Conservation (phyloP, 1,139 yeast species). For the Blastobotrys buckinghamii region DNA sequence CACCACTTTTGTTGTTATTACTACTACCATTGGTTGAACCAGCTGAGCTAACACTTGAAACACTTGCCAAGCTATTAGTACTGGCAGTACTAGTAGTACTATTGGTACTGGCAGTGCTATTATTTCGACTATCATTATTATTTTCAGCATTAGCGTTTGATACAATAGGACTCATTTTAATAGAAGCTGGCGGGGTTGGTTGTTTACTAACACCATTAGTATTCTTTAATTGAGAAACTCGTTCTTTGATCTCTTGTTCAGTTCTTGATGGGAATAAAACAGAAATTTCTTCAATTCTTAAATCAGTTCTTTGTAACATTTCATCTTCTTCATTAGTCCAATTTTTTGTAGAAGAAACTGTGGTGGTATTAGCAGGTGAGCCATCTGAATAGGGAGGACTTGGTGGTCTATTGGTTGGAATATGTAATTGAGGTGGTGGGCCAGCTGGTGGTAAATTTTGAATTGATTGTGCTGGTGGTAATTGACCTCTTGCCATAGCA, state of each 20-base stretch:
- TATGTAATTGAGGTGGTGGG: slow-evolving; percentile 9
- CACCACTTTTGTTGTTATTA: neutral
- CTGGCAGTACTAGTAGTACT: neutral
- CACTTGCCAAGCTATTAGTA: slow-evolving; percentile 2
- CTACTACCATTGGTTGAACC: neutral
- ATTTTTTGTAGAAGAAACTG: slow-evolving; percentile 4
- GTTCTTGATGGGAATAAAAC: slow-evolving; percentile 67
- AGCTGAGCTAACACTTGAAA: neutral
- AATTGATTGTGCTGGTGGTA: slow-evolving; percentile 5
- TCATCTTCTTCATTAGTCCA: slow-evolving; percentile 69
- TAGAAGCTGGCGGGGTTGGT: slow-evolving; percentile 12
- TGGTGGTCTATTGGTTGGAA: slow-evolving; percentile 8
- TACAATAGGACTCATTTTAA: neutral
- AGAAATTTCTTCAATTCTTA: slow-evolving; percentile 68
- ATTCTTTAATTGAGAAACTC: slow-evolving; percentile 41
- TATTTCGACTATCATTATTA: neutral
- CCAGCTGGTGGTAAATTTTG: slow-evolving; percentile 9
- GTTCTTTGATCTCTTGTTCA: slow-evolving; percentile 63
- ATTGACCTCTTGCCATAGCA: slow-evolving; percentile 8
- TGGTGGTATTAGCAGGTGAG: neutral
- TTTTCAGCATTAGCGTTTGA: neutral
- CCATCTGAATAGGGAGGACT: slow-evolving; percentile 5
- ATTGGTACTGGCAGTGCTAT: neutral
- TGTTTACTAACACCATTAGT: neutral
- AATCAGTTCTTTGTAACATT: slow-evolving; percentile 53